Percentiles rank a stretch among this genome's conserved stretches.
Evolutionary conservation across 495 filamentous ascomycete genomes (phyloP).

Genomic region (Tirmania nivea): DNA sequence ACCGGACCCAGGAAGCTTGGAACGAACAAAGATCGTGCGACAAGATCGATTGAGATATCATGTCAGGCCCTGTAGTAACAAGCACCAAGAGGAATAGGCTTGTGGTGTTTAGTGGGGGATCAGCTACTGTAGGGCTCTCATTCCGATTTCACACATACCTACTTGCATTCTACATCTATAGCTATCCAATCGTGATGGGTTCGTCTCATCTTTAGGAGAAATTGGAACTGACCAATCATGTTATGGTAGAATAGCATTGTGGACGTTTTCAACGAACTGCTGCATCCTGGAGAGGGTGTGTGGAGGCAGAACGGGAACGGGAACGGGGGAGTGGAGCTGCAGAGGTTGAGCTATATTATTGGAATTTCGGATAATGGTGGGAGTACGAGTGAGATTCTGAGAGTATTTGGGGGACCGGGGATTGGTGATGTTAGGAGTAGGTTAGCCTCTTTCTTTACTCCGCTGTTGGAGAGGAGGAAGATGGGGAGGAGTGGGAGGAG

Average conservation of each 20-base stretch:
- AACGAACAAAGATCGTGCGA: no score
- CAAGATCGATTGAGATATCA: no score
- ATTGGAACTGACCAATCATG: neutral
- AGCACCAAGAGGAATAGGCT: neutral
- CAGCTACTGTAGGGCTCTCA: neutral
- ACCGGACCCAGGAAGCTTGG: no score
- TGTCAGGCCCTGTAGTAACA: no score
- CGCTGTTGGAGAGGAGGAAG: no score
- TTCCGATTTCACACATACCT: neutral
- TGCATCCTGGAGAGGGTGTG: neutral
- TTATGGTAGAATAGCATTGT: neutral
- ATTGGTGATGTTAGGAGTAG: constrained; percentile 80
- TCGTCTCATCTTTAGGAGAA: neutral
- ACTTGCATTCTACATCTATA: no score
- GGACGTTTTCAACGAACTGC: neutral
- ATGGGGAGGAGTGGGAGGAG: no score
- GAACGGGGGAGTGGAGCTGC: neutral
- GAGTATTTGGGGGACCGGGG: constrained; percentile 81
- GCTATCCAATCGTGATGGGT: neutral
- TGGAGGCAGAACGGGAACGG: neutral
- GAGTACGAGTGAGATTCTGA: constrained; percentile 71
- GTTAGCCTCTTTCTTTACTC: constrained; percentile 10
- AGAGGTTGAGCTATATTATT: neutral
- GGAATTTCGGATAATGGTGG: constrained; percentile 82
- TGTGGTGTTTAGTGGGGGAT: neutral